Percentiles rank a stretch among this genome's conserved stretches.
These are phyloP conservation scores for Byssochlamys sp. DNA, from an alignment of 2,329 filamentous ascomycete species.

Conservation along the genomic window DNA sequence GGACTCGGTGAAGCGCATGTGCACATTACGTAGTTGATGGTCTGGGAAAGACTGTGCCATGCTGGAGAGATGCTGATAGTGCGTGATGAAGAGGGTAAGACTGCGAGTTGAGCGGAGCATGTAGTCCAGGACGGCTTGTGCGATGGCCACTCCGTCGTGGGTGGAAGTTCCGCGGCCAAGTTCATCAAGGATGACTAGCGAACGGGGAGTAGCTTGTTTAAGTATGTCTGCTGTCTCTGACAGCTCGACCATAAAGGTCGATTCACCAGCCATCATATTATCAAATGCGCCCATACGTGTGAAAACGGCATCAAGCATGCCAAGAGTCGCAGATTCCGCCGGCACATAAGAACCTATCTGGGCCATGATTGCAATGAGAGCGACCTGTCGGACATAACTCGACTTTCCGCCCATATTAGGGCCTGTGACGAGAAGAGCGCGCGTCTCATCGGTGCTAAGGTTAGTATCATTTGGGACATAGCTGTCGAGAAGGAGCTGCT, in stretches of 20 bases:
- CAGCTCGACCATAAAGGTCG: slow-evolving; percentile 96
- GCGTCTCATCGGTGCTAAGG: slow-evolving; percentile 55
- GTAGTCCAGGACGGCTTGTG: slow-evolving; percentile 78
- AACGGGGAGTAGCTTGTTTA: slow-evolving; percentile 73
- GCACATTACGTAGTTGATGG: slow-evolving; percentile 69
- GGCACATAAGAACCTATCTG: slow-evolving; percentile 93
- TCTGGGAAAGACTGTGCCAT: slow-evolving; percentile 59
- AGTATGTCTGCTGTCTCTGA: slow-evolving; percentile 86
- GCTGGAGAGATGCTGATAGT: slow-evolving; percentile 80
- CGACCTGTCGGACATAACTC: slow-evolving; percentile 88
- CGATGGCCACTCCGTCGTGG: slow-evolving; percentile 92
- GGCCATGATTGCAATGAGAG: slow-evolving; percentile 83
- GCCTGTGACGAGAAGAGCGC: slow-evolving; percentile 81
- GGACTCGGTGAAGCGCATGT: slow-evolving; percentile 74
- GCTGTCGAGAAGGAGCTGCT: slow-evolving; percentile 70
- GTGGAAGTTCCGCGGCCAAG: slow-evolving; percentile 87
- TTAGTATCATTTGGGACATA: slow-evolving; percentile 87
- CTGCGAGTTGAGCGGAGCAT: slow-evolving; percentile 65
- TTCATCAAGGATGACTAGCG: slow-evolving; percentile 86
- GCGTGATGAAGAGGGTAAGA: slow-evolving; percentile 89
- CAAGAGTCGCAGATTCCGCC: slow-evolving; percentile 61
- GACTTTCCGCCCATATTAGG: slow-evolving; percentile 99
- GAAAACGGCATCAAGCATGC: slow-evolving; percentile 81
- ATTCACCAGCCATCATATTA: slow-evolving; percentile 89
- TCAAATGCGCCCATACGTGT: slow-evolving; percentile 94